Evolutionary conservation across 129 eudicot species (phyloP).

Genomic region (Pittosporum tobira): DNA sequence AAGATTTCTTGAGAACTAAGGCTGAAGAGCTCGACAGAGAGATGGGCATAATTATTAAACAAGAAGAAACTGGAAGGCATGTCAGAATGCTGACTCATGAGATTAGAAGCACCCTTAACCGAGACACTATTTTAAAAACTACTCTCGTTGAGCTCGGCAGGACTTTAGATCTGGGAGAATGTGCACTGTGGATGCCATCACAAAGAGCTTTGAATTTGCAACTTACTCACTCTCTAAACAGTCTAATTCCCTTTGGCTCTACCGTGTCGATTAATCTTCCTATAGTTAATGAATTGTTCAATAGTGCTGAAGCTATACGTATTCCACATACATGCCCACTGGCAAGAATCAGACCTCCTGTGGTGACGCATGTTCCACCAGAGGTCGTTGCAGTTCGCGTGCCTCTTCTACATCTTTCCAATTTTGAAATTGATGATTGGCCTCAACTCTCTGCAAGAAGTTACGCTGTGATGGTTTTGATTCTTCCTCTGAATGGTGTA

Average conservation of each 20-base stretch:
- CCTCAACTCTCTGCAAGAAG: constrained; percentile 32
- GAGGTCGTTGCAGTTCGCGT: constrained; percentile 28
- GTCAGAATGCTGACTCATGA: constrained; percentile 63
- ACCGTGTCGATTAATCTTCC: constrained; percentile 20
- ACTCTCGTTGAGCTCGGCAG: constrained; percentile 58
- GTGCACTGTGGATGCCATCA: constrained; percentile 64
- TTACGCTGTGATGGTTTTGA: constrained; percentile 65
- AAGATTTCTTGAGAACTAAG: constrained; percentile 32
- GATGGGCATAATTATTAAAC: constrained; percentile 51
- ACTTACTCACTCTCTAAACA: constrained; percentile 34
- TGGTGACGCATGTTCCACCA: constrained; percentile 18
- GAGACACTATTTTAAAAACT: constrained; percentile 50
- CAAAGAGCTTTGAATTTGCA: constrained; percentile 37
- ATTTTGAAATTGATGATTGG: constrained; percentile 19
- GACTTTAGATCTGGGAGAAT: constrained; percentile 53
- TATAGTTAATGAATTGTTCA: constrained; percentile 24
- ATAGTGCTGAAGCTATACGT: constrained; percentile 27
- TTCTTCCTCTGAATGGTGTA: constrained; percentile 49
- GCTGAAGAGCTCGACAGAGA: constrained; percentile 64
- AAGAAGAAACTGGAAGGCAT: constrained; percentile 59
- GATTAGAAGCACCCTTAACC: constrained; percentile 58
- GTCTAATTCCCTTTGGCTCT: constrained; percentile 14
- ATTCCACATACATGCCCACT: constrained; percentile 21
- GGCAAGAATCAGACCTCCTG: constrained; percentile 22
- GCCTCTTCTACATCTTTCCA: constrained; percentile 21